Percentiles rank a stretch among this genome's conserved stretches.
These are phyloP conservation scores for Coprinopsis sp. DNA, from an alignment of 768 basidiomycete species.

Conservation along the genomic window DNA sequence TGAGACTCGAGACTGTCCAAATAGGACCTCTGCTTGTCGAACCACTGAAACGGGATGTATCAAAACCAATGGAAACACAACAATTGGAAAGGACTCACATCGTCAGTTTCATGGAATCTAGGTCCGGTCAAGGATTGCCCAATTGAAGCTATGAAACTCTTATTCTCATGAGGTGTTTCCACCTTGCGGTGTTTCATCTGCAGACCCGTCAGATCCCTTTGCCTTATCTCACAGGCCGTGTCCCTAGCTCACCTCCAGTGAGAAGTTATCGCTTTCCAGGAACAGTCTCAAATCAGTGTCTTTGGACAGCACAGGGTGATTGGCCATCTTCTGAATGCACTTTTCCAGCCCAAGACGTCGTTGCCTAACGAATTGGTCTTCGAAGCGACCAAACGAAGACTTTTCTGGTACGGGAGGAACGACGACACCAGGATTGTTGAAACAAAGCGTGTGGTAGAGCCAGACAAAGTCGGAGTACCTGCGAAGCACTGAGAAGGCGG, in stretches of 20 bases:
- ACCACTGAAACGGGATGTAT: slow-evolving; percentile 59
- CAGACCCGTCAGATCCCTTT: neutral
- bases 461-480: slow-evolving; percentile 97
- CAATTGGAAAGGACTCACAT: slow-evolving; percentile 37
- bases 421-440: slow-evolving; percentile 94
- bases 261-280: slow-evolving; percentile 89
- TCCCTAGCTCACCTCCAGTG: slow-evolving; percentile 67
- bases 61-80: neutral
- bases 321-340: slow-evolving; percentile 89
- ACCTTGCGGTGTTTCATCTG: slow-evolving; percentile 87
- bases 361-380: slow-evolving; percentile 86
- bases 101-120: slow-evolving; percentile 85
- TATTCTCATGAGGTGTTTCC: slow-evolving; percentile 70
- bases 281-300: slow-evolving; percentile 88
- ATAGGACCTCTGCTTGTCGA: slow-evolving; percentile 79
- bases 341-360: slow-evolving; percentile 80
- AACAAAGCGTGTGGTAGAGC: slow-evolving; percentile 84
- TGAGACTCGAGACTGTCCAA: slow-evolving; percentile 90
- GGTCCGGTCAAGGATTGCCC: slow-evolving; percentile 76
- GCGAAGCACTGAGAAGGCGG: slow-evolving; percentile 88
- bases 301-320: slow-evolving; percentile 85
- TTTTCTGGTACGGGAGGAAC: slow-evolving; percentile 98
- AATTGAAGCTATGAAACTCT: slow-evolving; percentile 80
- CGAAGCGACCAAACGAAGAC: slow-evolving; percentile 88
- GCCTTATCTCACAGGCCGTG: neutral